Evolutionary conservation across 2,329 filamentous ascomycete genomes (phyloP), one percentile per base, ranked within the genome.

Genomic region (Pyrenochaeta sp.): DNA sequence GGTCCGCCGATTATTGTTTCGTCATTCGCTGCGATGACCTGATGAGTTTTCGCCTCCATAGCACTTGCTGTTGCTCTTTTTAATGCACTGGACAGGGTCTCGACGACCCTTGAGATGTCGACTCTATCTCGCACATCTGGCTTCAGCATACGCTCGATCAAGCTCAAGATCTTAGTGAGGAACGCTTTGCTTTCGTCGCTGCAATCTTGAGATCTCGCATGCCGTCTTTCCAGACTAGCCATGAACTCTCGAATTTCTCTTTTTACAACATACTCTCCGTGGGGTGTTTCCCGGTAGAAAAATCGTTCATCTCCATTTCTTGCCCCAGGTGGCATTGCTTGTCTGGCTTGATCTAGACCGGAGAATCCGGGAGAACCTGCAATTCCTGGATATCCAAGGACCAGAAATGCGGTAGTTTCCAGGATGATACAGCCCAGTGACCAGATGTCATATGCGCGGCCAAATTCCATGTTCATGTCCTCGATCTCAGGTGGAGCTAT

Each of bases 361-460:
- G 7, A 7, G 24, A 35, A 35, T 8, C 35, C 9, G 8, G 3
- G 6, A 18, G 24, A 29, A 23, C 41, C 41, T 17, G 27, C 38
- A 14, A 45, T 15, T 7, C 46, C 46, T 6, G 19, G 37, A 24
- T 50, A 45, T 3, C 41, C 37, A 3, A 37, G 19, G 4, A 50
- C 36, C 3, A 50, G 8, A 15, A 50, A 50, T 6, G 46, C 31
- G 6, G 37, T 35, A 7, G 47, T 28, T 20, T 51, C 47, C 3
- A 51, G 39, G 5, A 46, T 15, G 18, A 51, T 51, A 18, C 42
- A 51, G 7, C 42, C 47, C 5, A 51, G 37, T 8, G 42, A 46
- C 47, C 47, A 51, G 7, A 51, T 35, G 30, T 51, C 47, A 35
- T 46, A 51, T 6, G 23, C 7, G 7, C 35, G 31, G 23, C 32